Conservation (phyloP, 2,329 filamentous ascomycete species). For the Pseudopyricularia cyperi region DNA sequence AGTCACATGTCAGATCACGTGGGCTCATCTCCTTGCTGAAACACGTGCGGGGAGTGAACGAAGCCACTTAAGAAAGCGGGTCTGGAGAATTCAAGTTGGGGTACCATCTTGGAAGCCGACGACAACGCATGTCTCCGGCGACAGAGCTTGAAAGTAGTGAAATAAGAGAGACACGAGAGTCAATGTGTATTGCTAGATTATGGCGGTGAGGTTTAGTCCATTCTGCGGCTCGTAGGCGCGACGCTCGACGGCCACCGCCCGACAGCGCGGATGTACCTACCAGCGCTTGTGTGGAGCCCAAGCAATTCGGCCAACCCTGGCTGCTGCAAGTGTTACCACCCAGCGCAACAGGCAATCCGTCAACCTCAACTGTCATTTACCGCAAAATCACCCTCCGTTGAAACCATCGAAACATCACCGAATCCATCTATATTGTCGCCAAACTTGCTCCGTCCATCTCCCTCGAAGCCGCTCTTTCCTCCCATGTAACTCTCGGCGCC, state of each 20-base stretch:
- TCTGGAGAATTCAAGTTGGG: background rate
- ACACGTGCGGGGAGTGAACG: background rate
- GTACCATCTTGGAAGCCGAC: background rate
- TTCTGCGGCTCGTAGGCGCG: background rate
- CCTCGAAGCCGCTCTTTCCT: constrained; percentile 35
- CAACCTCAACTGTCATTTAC: constrained; percentile 44
- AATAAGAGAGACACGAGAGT: background rate
- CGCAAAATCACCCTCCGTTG: constrained; percentile 32
- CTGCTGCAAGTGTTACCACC: constrained; percentile 1
- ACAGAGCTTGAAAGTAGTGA: background rate
- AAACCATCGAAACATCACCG: constrained; percentile 38
- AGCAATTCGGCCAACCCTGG: constrained; percentile 3
- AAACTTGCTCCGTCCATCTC: constrained; percentile 33
- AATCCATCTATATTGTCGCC: constrained; percentile 23
- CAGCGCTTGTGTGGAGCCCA: background rate
- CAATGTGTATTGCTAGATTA: background rate
- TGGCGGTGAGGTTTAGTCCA: background rate
- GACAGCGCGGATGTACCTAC: background rate
- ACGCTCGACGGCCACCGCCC: background rate
- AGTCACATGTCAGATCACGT: background rate
- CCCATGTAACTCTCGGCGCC: constrained; percentile 34
- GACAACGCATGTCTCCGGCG: background rate
- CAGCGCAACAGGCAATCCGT: constrained; percentile 11
- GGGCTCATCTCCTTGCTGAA: background rate
- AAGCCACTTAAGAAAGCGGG: background rate